phyloP scores from a whole-genome alignment of 352 stramenopile genomes.

The Phytopythium cucurbitacearum region DNA sequence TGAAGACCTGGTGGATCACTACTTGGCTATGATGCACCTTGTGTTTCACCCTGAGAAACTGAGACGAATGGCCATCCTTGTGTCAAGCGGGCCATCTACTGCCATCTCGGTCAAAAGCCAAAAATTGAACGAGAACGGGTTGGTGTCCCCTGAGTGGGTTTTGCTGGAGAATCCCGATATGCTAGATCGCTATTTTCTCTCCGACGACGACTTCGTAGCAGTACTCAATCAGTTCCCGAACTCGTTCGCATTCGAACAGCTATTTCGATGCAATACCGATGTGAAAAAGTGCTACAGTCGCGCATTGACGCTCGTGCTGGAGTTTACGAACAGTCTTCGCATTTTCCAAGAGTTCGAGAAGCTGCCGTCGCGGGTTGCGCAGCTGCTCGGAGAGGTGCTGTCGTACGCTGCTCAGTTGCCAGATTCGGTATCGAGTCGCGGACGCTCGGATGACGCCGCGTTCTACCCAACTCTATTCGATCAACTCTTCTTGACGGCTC shows the following conservation, averaged over 20 bases:
- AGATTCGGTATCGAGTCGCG: constrained; percentile 7
- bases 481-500: constrained; percentile 77
- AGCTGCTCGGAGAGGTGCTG: constrained; percentile 64
- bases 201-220: constrained; percentile 80
- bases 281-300: constrained; percentile 79
- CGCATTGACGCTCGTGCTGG: constrained; percentile 65
- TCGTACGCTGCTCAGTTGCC: constrained; percentile 50
- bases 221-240: constrained; percentile 86
- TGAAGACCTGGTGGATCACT: constrained; percentile 81
- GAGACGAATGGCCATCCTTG: constrained; percentile 58
- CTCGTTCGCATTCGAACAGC: constrained; percentile 72
- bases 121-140: constrained; percentile 28
- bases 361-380: constrained; percentile 59
- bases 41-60: constrained; percentile 85
- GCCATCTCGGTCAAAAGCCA: constrained; percentile 9
- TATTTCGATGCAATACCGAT: constrained; percentile 64
- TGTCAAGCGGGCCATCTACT: constrained; percentile 52
- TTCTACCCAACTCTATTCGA: constrained; percentile 83
- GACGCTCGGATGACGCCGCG: constrained; percentile 14
- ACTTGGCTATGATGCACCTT: constrained; percentile 81
- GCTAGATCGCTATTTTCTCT: constrained; percentile 75
- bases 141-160: constrained; percentile 73
- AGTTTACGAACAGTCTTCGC: constrained; percentile 65
- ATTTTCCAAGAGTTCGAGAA: constrained; percentile 84
- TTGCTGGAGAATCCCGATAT: constrained; percentile 80